Evolutionary conservation across 805 yeast species (phyloP).

Genomic region (Starmera dryadoides): DNA sequence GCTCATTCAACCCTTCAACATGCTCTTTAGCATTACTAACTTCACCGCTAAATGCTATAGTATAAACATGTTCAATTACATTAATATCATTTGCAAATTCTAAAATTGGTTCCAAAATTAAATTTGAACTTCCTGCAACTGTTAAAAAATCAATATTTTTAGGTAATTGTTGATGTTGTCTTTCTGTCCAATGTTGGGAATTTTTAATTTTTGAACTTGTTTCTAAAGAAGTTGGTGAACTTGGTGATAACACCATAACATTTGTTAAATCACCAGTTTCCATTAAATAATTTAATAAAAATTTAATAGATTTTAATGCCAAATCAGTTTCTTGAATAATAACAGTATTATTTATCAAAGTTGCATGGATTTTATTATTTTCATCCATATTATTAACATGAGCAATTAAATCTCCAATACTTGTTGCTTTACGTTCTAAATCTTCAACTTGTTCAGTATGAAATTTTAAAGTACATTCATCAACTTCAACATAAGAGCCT

Average conservation of each 20-base stretch:
- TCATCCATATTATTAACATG: conserved; percentile 74
- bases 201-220: conserved; percentile 6
- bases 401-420: conserved; percentile 79
- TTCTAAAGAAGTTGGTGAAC: conserved; percentile 21
- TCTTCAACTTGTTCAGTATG: conserved; percentile 66
- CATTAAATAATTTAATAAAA: conserved; percentile 35
- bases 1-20: conserved; percentile 63
- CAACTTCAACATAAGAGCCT: conserved; percentile 63
- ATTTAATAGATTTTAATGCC: conserved; percentile 47
- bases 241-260: conserved; percentile 20
- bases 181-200: background rate
- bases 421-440: conserved; percentile 53
- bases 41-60: conserved; percentile 52
- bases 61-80: conserved; percentile 39
- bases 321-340: conserved; percentile 64
- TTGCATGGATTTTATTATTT: conserved; percentile 67
- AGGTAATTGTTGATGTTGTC: background rate
- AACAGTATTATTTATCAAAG: conserved; percentile 59
- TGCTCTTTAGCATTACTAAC: conserved; percentile 56
- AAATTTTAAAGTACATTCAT: conserved; percentile 71
- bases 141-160: conserved; percentile 34
- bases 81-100: conserved; percentile 41
- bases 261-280: conserved; percentile 13
- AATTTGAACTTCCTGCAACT: conserved; percentile 59
- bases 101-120: conserved; percentile 63